Evolutionary conservation across 2,329 filamentous ascomycete genomes (phyloP), one percentile per base, ranked within the genome.

Genomic region (Cordyceps sp.): DNA sequence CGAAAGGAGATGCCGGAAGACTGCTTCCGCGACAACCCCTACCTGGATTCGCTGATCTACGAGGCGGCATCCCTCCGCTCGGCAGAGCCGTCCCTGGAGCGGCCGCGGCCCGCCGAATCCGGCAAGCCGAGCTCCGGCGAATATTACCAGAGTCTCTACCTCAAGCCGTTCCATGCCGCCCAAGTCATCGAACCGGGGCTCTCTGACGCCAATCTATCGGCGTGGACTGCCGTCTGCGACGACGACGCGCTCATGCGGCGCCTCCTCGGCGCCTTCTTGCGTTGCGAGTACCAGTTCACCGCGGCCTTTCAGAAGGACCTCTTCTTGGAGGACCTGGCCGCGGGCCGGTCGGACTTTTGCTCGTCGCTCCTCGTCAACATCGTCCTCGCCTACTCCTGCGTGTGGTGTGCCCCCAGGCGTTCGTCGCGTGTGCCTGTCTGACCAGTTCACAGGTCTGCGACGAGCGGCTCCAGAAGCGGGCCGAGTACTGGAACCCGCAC

Each of bases 311-410:
- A 61, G 3, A 59, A 57, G 36, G 53, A 57, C 18, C 42, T 42
- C 1, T 58, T 61, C 20, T 35, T 60, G 0, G 42, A 57, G n/a
- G 57, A 60, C 19, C 50, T 61, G 51, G 43, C 39, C 10, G 36
- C 41, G 0, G 41, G 42, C 1, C 37, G 39, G 1, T 31, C 35
- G 0, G 44, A 50, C 12, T 59, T 56, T 39, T 61, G 58, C 36
- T 59, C 58, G 0, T 33, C 46, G 7, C 41, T 61, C 1, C 46
- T 61, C 4, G 54, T 59, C 30, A 61, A 60, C 23, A 38, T 47
- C 2, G 25, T 54, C 10, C 46, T 61, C 23, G 51, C 52, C 8
- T 39, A 50, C 15, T 45, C 50, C 34, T 58, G 48, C 30, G 57
- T 59, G 48, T 35, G 51, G 40, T 7, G 3, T 20, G 19, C 3